Evolutionary conservation across 139 green algal genomes (phyloP), one percentile per base, ranked within the genome.

Genomic region (Yamagishiella unicocca): DNA sequence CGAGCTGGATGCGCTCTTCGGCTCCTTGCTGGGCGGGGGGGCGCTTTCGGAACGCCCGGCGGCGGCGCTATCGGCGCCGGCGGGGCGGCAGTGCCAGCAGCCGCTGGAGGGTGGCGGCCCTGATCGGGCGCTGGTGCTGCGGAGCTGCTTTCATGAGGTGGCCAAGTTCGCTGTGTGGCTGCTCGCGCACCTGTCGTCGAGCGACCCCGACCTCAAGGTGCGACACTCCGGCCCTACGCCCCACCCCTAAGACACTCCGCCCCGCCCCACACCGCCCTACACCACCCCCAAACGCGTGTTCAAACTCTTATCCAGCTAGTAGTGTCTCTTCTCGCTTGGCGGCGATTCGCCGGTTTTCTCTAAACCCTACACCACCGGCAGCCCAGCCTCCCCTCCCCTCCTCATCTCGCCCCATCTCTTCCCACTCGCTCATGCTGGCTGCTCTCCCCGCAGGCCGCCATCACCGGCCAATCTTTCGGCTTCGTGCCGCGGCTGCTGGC

Each of bases 201-300:
- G 78, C 58, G 78, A 84, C 40, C 58, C 78, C 17, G 38, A 74
- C 37, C 58, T 84, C 78, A 84, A 84, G 58, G 75, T 82, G 50
- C 25, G 42, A 27, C 54, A 6, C 22, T 21, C 22, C 22, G 54
- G 54, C 24, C 54, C 54, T 12, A 21, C 54, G 8, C 58, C 4
- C 12, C 58, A 21, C 58, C 5, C 22, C 19, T 3, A 25, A 1
- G 31, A 37, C 62, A 27, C 27, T n/a, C n/a, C n/a, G n/a, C n/a
- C n/a, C n/a, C n/a, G n/a, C n/a, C n/a, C n/a, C n/a, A n/a, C n/a
- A n/a, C n/a, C n/a, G n/a, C n/a, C n/a, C n/a, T n/a, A n/a, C n/a
- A n/a, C n/a, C n/a, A n/a, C n/a, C n/a, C n/a, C n/a, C n/a, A n/a
- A n/a, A n/a, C n/a, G n/a, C n/a, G n/a, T n/a, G n/a, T n/a, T n/a